phyloP scores from a whole-genome alignment of 2,329 filamentous ascomycete species.

The Colletotrichum sp. region DNA sequence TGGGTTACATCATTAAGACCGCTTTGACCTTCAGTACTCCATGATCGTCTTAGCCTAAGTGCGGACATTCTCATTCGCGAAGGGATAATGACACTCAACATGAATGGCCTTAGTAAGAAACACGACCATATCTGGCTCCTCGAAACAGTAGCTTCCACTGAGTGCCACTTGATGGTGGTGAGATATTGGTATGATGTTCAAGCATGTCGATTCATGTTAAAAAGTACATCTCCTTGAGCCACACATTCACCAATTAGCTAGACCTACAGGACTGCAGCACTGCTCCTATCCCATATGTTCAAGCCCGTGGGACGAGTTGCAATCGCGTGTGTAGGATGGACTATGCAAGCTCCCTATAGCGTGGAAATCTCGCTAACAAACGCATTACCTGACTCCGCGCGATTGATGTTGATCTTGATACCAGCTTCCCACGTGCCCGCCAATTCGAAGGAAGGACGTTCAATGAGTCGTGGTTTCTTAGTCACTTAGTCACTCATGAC shows the following conservation, averaged over 20 bases:
- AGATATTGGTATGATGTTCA: background rate
- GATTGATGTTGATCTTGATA: background rate
- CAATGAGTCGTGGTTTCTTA: background rate
- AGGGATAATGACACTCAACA: accelerated
- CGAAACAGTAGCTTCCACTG: background rate
- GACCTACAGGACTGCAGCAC: background rate
- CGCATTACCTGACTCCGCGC: background rate
- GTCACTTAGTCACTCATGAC: background rate
- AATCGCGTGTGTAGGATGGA: background rate
- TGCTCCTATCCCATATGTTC: background rate
- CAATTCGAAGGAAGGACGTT: background rate
- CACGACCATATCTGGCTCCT: background rate
- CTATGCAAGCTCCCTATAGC: background rate
- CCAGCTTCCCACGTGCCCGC: background rate
- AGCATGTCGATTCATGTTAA: background rate
- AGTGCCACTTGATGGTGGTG: accelerated
- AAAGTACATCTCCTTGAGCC: background rate
- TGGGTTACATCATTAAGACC: background rate
- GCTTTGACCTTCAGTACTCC: background rate
- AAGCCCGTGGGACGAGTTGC: background rate
- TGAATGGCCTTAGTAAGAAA: background rate
- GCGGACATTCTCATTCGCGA: background rate
- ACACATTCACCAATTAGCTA: background rate
- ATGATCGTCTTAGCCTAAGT: background rate
- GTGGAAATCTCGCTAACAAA: background rate